Percentiles rank a stretch among this genome's conserved stretches.
phyloP scores from a whole-genome alignment of 129 eudicot genomes.

The Flaveria trinervia region DNA sequence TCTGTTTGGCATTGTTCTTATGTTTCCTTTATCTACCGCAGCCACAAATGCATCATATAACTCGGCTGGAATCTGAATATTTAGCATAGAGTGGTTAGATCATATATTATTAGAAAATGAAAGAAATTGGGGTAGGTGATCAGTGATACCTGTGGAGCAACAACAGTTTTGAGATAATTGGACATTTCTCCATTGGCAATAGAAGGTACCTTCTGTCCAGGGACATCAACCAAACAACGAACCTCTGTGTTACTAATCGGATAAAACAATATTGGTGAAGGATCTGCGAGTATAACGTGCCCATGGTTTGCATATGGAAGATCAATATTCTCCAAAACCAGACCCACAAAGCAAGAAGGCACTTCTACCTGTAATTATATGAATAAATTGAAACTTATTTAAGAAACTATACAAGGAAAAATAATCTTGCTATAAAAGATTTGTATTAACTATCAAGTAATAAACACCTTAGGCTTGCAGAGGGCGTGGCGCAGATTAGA shows the following conservation, averaged over 20 bases:
- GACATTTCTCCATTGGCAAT: slow-evolving; percentile 58
- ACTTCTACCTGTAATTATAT: slow-evolving; percentile 49
- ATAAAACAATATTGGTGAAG: slow-evolving; percentile 62
- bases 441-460: background rate
- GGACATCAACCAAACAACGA: slow-evolving; percentile 61
- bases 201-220: slow-evolving; percentile 61
- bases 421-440: background rate
- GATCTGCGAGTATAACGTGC: slow-evolving; percentile 54
- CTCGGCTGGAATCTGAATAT: slow-evolving; percentile 54
- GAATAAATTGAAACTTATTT: slow-evolving; percentile 3
- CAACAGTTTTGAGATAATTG: slow-evolving; percentile 52
- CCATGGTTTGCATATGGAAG: slow-evolving; percentile 63
- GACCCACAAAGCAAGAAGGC: slow-evolving; percentile 63
- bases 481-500: slow-evolving; percentile 52
- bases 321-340: slow-evolving; percentile 50
- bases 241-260: slow-evolving; percentile 56
- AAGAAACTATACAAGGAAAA: background rate
- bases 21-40: slow-evolving; percentile 67
- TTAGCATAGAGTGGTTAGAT: background rate
- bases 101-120: background rate
- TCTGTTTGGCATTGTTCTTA: slow-evolving; percentile 68
- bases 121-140: background rate
- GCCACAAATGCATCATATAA: slow-evolving; percentile 51
- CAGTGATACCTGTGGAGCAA: slow-evolving; percentile 57
- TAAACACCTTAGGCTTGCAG: slow-evolving; percentile 49